Conservation (phyloP, 1,284 basidiomycete genomes). For the Marasmius tenuissimus region DNA sequence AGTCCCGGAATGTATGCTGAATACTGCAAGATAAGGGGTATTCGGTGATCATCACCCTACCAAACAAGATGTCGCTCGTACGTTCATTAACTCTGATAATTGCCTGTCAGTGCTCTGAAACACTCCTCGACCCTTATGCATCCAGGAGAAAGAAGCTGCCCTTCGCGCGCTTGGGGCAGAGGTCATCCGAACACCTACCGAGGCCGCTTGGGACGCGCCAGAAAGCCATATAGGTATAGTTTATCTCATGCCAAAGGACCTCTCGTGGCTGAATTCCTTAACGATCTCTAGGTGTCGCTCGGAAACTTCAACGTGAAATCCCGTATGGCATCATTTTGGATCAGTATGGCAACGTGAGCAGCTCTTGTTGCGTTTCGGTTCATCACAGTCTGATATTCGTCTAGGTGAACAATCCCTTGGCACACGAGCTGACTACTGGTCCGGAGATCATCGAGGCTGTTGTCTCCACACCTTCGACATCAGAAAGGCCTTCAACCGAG, state of each 20-base stretch:
- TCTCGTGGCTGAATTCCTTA: slow-evolving; percentile 81
- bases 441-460: slow-evolving; percentile 86
- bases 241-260: slow-evolving; percentile 26
- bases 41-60: slow-evolving; percentile 92
- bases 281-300: slow-evolving; percentile 80
- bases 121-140: slow-evolving; percentile 2
- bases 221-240: slow-evolving; percentile 88
- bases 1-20: slow-evolving; percentile 51
- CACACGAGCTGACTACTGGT: slow-evolving; percentile 86
- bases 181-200: slow-evolving; percentile 93
- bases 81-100: slow-evolving; percentile 20
- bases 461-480: slow-evolving; percentile 58
- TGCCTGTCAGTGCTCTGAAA: not conserved
- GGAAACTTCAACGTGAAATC: slow-evolving; percentile 76
- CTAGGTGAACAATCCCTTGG: slow-evolving; percentile 83
- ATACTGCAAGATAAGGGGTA: slow-evolving; percentile 85
- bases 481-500: slow-evolving; percentile 55
- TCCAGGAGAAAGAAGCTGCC: slow-evolving; percentile 89
- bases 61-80: slow-evolving; percentile 93
- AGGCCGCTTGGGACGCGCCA: slow-evolving; percentile 82
- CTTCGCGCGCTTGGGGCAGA: slow-evolving; percentile 91
- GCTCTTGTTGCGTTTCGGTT: not conserved
- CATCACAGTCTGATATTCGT: slow-evolving; percentile 5
- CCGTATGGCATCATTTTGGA: slow-evolving; percentile 89
- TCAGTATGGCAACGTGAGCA: slow-evolving; percentile 77